Evolutionary conservation across 2,329 filamentous ascomycete species (phyloP).

Genomic region (Cucurbitaria berberidis): DNA sequence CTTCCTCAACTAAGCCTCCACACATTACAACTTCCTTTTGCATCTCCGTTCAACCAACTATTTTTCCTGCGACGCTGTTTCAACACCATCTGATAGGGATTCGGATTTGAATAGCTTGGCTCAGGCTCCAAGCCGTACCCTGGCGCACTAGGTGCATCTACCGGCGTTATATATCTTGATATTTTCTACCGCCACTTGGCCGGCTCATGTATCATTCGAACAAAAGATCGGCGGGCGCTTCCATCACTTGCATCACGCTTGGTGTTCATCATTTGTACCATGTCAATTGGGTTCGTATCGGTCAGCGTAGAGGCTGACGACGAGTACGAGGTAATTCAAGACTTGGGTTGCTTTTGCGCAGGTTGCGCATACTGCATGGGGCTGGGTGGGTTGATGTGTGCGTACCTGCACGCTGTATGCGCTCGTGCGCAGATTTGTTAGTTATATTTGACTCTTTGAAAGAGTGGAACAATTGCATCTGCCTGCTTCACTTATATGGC

Average conservation of each 20-base stretch:
- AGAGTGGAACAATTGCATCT: not conserved
- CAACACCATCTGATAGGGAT: not conserved
- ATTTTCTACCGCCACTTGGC: not conserved
- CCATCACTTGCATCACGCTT: conserved; percentile 4
- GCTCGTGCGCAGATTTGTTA: not conserved
- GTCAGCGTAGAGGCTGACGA: not conserved
- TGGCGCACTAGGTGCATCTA: conserved; percentile 6
- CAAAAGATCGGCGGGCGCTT: conserved; percentile 2
- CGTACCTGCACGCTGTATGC: not conserved
- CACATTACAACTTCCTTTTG: not conserved
- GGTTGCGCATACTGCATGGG: not conserved
- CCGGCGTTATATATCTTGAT: conserved; percentile 12
- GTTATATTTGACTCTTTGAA: not conserved
- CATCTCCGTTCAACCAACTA: not conserved
- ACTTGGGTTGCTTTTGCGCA: not conserved
- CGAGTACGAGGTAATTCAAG: not conserved
- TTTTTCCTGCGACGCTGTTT: conserved; percentile 8
- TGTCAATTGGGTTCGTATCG: not conserved
- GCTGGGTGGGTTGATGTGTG: not conserved
- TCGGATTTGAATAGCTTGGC: not conserved
- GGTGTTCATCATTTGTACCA: conserved; percentile 6
- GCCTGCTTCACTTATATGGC: not conserved
- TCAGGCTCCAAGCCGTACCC: not conserved
- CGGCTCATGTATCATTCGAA: conserved; percentile 8
- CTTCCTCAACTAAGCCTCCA: conserved; percentile 81